Evolutionary conservation across 495 filamentous ascomycete genomes (phyloP).

Genomic region (Cairneyella variabilis): DNA sequence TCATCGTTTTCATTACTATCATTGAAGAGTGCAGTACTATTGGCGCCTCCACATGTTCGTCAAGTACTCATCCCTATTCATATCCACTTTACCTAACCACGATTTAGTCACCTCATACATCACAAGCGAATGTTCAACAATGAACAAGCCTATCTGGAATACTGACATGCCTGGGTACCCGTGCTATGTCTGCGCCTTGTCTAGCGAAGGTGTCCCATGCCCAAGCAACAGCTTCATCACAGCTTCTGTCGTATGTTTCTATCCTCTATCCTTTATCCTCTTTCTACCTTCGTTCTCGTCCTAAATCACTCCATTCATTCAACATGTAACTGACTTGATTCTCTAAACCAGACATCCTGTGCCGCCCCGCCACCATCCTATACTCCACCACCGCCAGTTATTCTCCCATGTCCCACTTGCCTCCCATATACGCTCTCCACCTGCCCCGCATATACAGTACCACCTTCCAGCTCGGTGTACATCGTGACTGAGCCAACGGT

Average conservation of each 20-base stretch:
- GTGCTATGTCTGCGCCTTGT: slow-evolving; percentile 35
- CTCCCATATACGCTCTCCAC: slow-evolving; percentile 10
- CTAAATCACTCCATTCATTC: too few species aligned
- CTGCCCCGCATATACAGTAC: background rate
- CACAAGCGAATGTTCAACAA: slow-evolving; percentile 21
- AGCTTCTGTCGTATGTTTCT: slow-evolving; percentile 24
- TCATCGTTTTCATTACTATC: slow-evolving; percentile 33
- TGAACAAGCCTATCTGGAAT: slow-evolving; percentile 35
- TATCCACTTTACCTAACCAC: slow-evolving; percentile 2
- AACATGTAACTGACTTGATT: background rate
- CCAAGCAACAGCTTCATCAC: slow-evolving; percentile 30
- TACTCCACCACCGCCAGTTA: slow-evolving; percentile 5
- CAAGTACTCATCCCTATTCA: background rate
- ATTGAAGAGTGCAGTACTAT: slow-evolving; percentile 28
- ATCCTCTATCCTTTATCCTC: background rate
- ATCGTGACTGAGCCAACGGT: background rate
- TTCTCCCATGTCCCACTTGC: slow-evolving; percentile 3
- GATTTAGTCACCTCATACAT: slow-evolving; percentile 18
- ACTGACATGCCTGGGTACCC: slow-evolving; percentile 30
- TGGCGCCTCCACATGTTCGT: slow-evolving; percentile 24
- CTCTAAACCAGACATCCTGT: slow-evolving; percentile 6
- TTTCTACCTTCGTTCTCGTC: background rate
- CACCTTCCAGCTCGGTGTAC: background rate
- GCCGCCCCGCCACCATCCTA: background rate
- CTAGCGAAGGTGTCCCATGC: slow-evolving; percentile 9